Evolutionary conservation across 306 rosid genomes (phyloP), one percentile per base, ranked within the genome.

Genomic region (Gastrolobium villosum): DNA sequence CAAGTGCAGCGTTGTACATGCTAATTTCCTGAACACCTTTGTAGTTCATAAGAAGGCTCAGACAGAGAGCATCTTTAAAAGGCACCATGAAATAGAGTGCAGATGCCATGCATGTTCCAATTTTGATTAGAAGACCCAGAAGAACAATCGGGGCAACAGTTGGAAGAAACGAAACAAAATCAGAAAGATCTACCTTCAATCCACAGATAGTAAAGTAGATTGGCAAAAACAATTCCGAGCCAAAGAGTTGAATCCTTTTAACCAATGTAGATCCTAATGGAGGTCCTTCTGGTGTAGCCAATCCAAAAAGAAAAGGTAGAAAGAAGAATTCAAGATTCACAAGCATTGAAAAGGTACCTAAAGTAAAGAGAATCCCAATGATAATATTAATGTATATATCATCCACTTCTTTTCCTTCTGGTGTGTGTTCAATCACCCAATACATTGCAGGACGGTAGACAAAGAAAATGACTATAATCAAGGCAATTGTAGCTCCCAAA

Each of bases 231-330:
- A 87, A 64, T 0, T 77, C 79, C 0, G 50, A 57, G 57, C 83
- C 79, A 9, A 89, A 81, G 35, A 67, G 4, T 31, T 81, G 71
- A 48, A 84, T 8, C 70, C 80, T 85, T 2, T 82, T 77, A n/a
- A 87, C 79, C 20, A 91, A 26, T 11, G 92, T 79, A 4, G 86
- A 84, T 52, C 92, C 94, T 49, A 86, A 54, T 0, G 88, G 90
- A 3, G 86, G 89, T 70, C 94, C 94, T 10, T 77, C 87, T 3
- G 94, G 93, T 2, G 89, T 79, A n/a, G 83, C 82, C 78, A 91
- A 69, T n/a, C 96, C 97, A n/a, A 89, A 71, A 13, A 91, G 2
- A n/a, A 79, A 74, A 39, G 94, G 78, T n/a, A 32, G 30, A 79
- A 70, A 5, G 40, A 32, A 30, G 61, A 86, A 26, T 61, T 77